Evolutionary conservation across 306 rosid species (phyloP).

Genomic region (Erythrophleum fordii): DNA sequence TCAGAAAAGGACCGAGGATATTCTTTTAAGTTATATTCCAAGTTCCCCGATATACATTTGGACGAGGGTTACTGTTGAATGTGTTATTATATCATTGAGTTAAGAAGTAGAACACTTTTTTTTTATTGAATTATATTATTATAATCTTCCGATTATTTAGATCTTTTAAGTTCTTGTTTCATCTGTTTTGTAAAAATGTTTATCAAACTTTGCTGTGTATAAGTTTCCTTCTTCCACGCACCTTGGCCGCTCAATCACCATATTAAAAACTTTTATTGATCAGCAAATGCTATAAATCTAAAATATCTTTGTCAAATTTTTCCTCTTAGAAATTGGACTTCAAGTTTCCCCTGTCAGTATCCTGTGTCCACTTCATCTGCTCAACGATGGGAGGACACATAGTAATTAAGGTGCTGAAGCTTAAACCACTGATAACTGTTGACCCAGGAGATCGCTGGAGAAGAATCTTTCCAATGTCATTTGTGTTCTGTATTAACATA

Average conservation of each 20-base stretch:
- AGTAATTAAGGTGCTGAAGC: constrained; percentile 79
- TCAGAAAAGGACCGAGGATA: neutral
- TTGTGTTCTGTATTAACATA: constrained; percentile 91
- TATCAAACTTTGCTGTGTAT: neutral
- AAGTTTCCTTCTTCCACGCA: constrained; percentile 23
- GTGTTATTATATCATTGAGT: constrained; percentile 2
- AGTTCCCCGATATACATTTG: neutral
- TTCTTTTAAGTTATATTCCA: constrained; percentile 4
- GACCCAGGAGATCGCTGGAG: constrained; percentile 94
- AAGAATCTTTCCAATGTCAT: constrained; percentile 96
- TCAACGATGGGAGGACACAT: constrained; percentile 81
- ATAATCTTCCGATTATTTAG: neutral
- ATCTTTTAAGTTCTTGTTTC: constrained; percentile 12
- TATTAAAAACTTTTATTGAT: constrained; percentile 11
- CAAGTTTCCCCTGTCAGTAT: constrained; percentile 88
- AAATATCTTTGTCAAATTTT: constrained; percentile 11
- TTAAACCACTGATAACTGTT: constrained; percentile 83
- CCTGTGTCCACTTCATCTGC: constrained; percentile 91
- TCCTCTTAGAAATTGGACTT: constrained; percentile 85
- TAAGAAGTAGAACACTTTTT: neutral
- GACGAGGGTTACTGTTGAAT: neutral
- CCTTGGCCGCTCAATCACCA: constrained; percentile 1
- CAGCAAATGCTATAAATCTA: constrained; percentile 17
- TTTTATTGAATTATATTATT: neutral
- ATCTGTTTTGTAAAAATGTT: constrained; percentile 3